Evolutionary conservation across 2,329 filamentous ascomycete species (phyloP), one percentile per base, ranked within the genome.

Genomic region (Stagonosporopsis rhizophila): DNA sequence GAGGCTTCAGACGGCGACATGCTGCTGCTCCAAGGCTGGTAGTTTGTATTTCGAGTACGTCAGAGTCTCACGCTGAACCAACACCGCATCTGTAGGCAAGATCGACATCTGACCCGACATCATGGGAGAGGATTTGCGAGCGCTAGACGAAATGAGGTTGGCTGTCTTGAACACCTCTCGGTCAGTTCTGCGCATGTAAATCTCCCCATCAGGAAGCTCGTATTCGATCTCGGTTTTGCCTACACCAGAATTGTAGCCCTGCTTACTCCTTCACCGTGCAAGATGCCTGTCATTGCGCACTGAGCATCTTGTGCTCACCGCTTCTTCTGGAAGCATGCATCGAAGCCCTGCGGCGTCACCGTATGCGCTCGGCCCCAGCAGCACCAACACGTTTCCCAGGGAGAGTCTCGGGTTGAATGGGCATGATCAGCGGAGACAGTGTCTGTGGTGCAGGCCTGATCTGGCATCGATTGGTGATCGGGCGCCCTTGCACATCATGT

Each of bases 241-340:
- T n/a, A 14, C 23, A 27, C 7, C 23, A 35, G 22, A 46, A n/a
- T n/a, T 34, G 23, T 27, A 38, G 20, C 38, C 38, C 23, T 42
- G 23, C 37, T 39, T 39, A 28, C 19, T 25, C 44, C 30, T 47
- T 30, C 30, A 47, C 23, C 6, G 27, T 48, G 47, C 25, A 47
- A 32, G 5, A 42, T 37, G 28, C 40, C 37, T 12, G 35, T 42
- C 53, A 38, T 20, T 32, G 41, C 15, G 55, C 59, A 59, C 52
- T 50, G 52, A 44, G 40, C 60, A 47, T 38, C 25, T 9, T 30
- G 4, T 40, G 53, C 34, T 39, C 44, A 56, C 35, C 23, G 48
- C 47, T 44, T 19, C 45, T 62, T 64, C 58, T 58, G 44, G 58
- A 66, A 64, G 46, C 22, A 49, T 52, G 57, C 46, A 45, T 53